Conservation (phyloP, 2,329 filamentous ascomycete species). For the Scedosporium minutisporum region DNA sequence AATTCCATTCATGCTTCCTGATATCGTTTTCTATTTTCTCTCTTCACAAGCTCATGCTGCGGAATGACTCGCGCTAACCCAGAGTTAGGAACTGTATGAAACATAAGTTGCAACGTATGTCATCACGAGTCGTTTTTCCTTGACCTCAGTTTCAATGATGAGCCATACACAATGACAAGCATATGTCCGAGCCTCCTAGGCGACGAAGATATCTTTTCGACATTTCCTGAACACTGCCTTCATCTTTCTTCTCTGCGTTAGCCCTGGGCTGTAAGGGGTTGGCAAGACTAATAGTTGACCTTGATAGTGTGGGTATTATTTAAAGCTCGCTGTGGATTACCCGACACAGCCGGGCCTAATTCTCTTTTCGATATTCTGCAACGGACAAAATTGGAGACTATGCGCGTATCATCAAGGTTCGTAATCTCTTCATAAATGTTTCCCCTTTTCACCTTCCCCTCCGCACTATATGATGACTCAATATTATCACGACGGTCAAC, state of each 20-base stretch:
- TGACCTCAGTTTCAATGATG: constrained; percentile 8
- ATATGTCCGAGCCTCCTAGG: constrained; percentile 79
- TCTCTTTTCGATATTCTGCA: too few relatives aligned
- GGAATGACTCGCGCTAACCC: constrained; percentile 8
- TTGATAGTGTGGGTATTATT: neutral
- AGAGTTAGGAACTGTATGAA: constrained; percentile 1
- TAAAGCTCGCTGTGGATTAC: neutral
- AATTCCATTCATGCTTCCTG: constrained; percentile 65
- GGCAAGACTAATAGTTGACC: neutral
- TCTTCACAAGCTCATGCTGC: constrained; percentile 8
- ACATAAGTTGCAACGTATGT: constrained; percentile 8
- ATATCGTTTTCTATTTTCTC: constrained; percentile 14
- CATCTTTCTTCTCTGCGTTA: neutral
- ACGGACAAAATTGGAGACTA: too few relatives aligned
- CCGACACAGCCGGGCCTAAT: too few relatives aligned
- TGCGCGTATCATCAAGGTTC: neutral
- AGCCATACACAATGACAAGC: constrained; percentile 71
- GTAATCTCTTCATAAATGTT: neutral
- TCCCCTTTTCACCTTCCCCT: neutral
- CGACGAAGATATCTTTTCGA: constrained; percentile 26
- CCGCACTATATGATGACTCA: constrained; percentile 24
- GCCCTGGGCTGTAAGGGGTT: neutral
- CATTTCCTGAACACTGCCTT: neutral
- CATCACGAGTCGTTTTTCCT: neutral
- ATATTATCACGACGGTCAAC: constrained; percentile 39